These are phyloP conservation scores for Trichoderma orchidacearum DNA, from an alignment of 495 filamentous ascomycete species.

Conservation along the genomic window DNA sequence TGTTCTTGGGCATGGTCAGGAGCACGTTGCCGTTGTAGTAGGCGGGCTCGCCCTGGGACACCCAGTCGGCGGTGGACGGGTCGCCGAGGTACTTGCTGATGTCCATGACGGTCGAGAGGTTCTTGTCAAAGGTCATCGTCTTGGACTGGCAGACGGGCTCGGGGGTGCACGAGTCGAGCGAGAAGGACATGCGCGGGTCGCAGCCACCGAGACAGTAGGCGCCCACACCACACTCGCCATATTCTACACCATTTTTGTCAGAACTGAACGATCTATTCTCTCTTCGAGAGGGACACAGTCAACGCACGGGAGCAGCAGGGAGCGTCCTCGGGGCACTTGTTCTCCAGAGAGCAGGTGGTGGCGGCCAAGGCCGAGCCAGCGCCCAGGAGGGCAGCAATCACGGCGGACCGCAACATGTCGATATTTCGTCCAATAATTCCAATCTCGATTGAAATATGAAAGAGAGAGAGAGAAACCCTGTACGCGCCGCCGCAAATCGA, in stretches of 20 bases:
- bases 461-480: no score
- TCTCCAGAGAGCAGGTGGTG: constrained; percentile 27
- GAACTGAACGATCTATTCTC: not conserved
- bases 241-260: constrained; percentile 45
- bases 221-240: constrained; percentile 84
- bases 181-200: constrained; percentile 69
- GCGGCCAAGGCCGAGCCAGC: not conserved
- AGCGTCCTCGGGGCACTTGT: constrained; percentile 56
- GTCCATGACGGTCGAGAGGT: constrained; percentile 49
- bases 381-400: constrained; percentile 2
- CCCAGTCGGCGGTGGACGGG: constrained; percentile 67
- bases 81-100: constrained; percentile 82
- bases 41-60: constrained; percentile 63
- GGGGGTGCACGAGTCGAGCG: constrained; percentile 75
- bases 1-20: constrained; percentile 73
- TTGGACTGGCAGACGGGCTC: constrained; percentile 65
- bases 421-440: no score
- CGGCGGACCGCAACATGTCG: not conserved
- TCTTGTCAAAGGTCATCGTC: constrained; percentile 51
- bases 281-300: not conserved
- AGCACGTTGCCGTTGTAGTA: constrained; percentile 49
- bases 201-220: constrained; percentile 95
- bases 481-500: no score
- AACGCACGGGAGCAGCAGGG: constrained; percentile 92
- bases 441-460: no score